These are phyloP conservation scores for Claviceps capensis DNA, from an alignment of 2,329 filamentous ascomycete species.

Conservation along the genomic window DNA sequence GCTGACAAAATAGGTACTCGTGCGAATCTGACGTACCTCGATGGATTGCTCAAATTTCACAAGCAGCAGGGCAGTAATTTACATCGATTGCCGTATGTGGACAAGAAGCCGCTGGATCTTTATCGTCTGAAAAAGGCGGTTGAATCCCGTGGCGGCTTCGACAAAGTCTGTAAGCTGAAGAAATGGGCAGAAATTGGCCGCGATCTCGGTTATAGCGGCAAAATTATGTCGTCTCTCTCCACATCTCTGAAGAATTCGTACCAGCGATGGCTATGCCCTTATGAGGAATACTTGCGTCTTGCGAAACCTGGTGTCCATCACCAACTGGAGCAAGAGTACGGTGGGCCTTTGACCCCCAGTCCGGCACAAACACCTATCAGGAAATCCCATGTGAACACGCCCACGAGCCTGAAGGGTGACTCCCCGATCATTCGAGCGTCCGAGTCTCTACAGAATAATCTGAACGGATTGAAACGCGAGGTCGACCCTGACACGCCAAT, in stretches of 20 bases:
- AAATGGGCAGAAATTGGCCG: conserved; percentile 98
- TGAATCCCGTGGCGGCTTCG: conserved; percentile 85
- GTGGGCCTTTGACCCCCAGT: conserved; percentile 75
- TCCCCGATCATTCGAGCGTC: conserved; percentile 51
- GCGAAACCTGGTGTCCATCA: conserved; percentile 96
- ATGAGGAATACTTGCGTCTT: conserved; percentile 82
- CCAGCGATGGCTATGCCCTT: conserved; percentile 90
- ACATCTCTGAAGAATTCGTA: conserved; percentile 98
- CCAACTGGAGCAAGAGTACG: conserved; percentile 84
- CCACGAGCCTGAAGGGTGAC: conserved; percentile 43
- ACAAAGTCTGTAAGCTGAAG: conserved; percentile 91
- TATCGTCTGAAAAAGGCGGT: conserved; percentile 96
- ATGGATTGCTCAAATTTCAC: conserved; percentile 90
- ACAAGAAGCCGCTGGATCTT: conserved; percentile 90
- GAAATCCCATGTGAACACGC: conserved; percentile 45
- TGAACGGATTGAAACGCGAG: conserved; percentile 32
- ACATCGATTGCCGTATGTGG: conserved; percentile 87
- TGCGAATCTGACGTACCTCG: conserved; percentile 89
- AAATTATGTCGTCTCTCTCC: conserved; percentile 98
- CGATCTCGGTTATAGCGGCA: conserved; percentile 93
- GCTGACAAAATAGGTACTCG: conserved; percentile 53
- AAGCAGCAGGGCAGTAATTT: conserved; percentile 91
- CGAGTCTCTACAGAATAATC: conserved; percentile 35
- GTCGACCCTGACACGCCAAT: conserved; percentile 34
- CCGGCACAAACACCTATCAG: conserved; percentile 58